Evolutionary conservation across 352 stramenopile genomes (phyloP).

Genomic region (Pythium sp.): DNA sequence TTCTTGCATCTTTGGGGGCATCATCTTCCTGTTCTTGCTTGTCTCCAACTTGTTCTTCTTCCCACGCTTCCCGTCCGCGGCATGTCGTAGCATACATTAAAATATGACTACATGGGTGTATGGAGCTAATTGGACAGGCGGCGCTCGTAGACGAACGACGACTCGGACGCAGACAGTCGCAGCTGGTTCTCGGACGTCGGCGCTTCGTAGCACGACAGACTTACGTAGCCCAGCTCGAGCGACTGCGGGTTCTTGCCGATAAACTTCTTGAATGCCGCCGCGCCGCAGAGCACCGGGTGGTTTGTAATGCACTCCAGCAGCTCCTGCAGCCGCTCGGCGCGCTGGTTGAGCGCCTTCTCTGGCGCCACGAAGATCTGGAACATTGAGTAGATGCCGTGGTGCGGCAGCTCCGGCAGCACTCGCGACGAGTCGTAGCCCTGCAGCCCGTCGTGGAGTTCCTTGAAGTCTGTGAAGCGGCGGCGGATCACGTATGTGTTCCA

Average conservation of each 20-base stretch:
- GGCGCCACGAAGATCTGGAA: constrained; percentile 68
- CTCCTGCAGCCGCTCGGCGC: constrained; percentile 50
- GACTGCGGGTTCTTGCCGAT: constrained; percentile 72
- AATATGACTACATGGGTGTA: neutral
- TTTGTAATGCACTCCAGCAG: constrained; percentile 57
- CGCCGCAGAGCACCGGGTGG: constrained; percentile 45
- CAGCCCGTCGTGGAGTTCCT: constrained; percentile 59
- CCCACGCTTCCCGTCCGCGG: neutral
- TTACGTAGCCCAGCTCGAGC: constrained; percentile 66
- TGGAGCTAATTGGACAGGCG: constrained; percentile 10
- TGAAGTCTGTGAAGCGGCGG: constrained; percentile 76
- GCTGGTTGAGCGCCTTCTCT: constrained; percentile 50
- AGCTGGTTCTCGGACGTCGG: constrained; percentile 38
- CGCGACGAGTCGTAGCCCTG: constrained; percentile 25
- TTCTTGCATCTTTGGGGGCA: neutral
- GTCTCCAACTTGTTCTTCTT: neutral
- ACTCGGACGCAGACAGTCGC: constrained; percentile 20
- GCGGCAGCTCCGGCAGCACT: constrained; percentile 42
- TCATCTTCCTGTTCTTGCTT: too few species aligned
- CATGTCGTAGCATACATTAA: neutral
- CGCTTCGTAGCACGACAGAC: constrained; percentile 65
- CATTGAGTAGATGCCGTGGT: constrained; percentile 64
- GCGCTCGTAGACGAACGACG: constrained; percentile 18
- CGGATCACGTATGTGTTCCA: constrained; percentile 62
- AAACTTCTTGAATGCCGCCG: constrained; percentile 47